Evolutionary conservation across 139 green algal genomes (phyloP).

Genomic region (Marvania coccoides): DNA sequence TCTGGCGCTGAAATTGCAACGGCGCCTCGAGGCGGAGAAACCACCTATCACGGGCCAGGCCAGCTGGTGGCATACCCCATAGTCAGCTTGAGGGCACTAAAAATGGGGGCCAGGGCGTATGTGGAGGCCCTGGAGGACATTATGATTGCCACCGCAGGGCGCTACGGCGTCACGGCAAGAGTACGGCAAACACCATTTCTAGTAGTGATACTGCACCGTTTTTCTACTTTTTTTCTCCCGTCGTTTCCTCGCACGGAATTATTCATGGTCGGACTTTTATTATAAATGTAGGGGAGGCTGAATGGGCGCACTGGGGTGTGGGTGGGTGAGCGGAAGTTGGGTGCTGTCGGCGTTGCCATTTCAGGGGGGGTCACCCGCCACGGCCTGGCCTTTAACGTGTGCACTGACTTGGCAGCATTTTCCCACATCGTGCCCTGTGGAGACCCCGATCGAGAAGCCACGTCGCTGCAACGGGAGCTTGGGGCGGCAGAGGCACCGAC

Average conservation of each 20-base stretch:
- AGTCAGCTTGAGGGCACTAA: constrained; percentile 50
- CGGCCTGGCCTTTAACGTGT: constrained; percentile 85
- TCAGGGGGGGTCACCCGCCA: constrained; percentile 77
- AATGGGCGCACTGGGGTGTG: constrained; percentile 73
- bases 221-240: neutral
- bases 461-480: constrained; percentile 29
- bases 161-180: constrained; percentile 38
- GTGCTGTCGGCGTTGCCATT: constrained; percentile 84
- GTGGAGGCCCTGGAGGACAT: constrained; percentile 88
- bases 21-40: constrained; percentile 65
- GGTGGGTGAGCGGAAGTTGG: constrained; percentile 82
- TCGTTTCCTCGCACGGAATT: neutral
- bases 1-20: constrained; percentile 1
- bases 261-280: neutral
- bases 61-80: constrained; percentile 93
- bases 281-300: constrained; percentile 35
- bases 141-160: constrained; percentile 47
- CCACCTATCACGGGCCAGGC: constrained; percentile 85
- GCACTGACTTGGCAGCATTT: constrained; percentile 64
- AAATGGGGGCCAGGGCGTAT: constrained; percentile 68
- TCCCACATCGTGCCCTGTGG: constrained; percentile 77
- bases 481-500: neutral
- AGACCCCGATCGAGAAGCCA: constrained; percentile 28
- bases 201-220: too few species aligned
- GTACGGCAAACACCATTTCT: constrained; percentile 11